Evolutionary conservation across 1,284 basidiomycete genomes (phyloP), one percentile per base, ranked within the genome.

Genomic region (Irpex sp.): DNA sequence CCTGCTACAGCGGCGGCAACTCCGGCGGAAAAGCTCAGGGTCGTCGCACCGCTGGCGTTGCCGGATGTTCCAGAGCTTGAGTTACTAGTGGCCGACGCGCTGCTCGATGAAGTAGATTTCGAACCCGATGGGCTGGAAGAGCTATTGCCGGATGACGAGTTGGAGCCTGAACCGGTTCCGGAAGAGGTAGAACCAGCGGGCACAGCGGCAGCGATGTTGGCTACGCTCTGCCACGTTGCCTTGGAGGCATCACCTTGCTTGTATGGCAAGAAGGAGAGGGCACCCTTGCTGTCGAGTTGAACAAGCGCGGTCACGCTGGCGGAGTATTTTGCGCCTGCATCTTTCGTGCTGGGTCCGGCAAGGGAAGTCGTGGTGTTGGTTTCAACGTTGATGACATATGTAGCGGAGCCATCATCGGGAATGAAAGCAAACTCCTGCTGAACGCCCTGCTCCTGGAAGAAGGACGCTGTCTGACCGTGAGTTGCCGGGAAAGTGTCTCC

Each of bases 401-500:
- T 89, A 36, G 82, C 80, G 8, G 89, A 91, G 61, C 87, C 87
- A 71, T 94, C 92, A 74, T 91, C 84, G 44, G 94, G 94, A 63
- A 96, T 83, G 77, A 88, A 96, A 2, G 90, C 91, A 74, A 94
- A 92, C 73, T 92, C 87, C 70, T 89, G 82, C 70, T 93, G 92
- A n/a, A 91, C 85, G 56, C 83, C 85, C 44, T 71, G 65, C 7
- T 78, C 74, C 68, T 85, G 79, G 82, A 94, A 95, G 79, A 96
- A 87, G 5, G 88, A 91, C 5, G 90, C 80, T 1, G 88, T 83
- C 73, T 91, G 85, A 21, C 94, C 94, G 68, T 92, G 86, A 1
- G 81, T 78, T 58, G 85, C 83, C 11, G 94, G 94, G 85, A 96
- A 92, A 5, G 81, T 69, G n/a, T 77, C 70, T 64, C 84, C 82